These are phyloP conservation scores for Trichomonas gallinae DNA, from an alignment of 208 protist species.

Conservation along the genomic window DNA sequence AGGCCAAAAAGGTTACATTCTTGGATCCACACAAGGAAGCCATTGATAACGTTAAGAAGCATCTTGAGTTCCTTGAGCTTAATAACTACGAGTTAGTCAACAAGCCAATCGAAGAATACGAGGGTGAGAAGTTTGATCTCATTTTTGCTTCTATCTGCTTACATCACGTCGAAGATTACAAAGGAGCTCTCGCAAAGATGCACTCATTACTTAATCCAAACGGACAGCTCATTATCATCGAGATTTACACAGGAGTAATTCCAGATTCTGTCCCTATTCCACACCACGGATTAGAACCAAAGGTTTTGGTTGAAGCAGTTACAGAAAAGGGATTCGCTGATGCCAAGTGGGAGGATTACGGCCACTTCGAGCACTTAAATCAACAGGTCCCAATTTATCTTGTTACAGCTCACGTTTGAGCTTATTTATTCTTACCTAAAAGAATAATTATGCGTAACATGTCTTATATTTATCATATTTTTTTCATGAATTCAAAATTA, in stretches of 20 bases:
- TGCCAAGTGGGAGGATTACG: background rate
- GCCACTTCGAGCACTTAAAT: background rate
- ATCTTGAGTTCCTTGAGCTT: background rate
- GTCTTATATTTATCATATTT: no score
- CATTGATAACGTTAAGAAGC: background rate
- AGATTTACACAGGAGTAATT: background rate
- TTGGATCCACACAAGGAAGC: background rate
- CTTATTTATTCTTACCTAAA: no score
- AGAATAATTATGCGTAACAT: no score
- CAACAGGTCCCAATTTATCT: background rate
- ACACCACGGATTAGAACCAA: background rate
- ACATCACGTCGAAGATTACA: background rate
- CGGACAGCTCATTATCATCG: background rate
- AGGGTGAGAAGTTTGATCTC: background rate
- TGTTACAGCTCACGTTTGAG: background rate
- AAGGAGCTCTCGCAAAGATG: background rate
- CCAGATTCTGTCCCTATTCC: background rate
- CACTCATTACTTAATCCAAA: background rate
- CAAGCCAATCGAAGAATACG: background rate
- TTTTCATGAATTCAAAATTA: no score
- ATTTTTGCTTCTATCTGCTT: background rate
- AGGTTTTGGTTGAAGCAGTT: background rate
- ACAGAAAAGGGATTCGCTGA: background rate
- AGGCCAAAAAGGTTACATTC: background rate
- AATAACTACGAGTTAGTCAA: background rate